These are phyloP conservation scores for Coleophoma eucalyptorum DNA, from an alignment of 2,329 filamentous ascomycete genomes.

Conservation along the genomic window DNA sequence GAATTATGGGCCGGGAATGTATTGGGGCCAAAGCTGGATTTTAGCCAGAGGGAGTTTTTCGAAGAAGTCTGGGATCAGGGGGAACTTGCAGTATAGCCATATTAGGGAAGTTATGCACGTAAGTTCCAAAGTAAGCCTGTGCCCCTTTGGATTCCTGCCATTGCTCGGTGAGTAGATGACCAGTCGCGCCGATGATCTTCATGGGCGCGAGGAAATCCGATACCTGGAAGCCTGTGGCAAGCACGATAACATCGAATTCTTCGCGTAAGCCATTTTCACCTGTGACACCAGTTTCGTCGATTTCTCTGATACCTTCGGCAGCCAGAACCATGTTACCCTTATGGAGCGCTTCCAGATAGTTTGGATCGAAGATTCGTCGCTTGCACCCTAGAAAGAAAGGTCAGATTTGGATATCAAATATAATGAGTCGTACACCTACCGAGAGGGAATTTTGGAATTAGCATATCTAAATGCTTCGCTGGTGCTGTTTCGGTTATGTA, in stretches of 20 bases:
- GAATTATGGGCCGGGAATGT: constrained; percentile 28
- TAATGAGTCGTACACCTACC: background rate
- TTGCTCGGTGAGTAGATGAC: constrained; percentile 23
- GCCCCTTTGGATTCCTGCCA: constrained; percentile 26
- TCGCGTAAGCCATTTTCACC: constrained; percentile 2
- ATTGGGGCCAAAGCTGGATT: constrained; percentile 19
- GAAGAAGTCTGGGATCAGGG: too few species aligned
- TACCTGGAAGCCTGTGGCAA: constrained; percentile 26
- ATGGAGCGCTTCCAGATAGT: constrained; percentile 20
- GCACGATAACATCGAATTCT: constrained; percentile 11
- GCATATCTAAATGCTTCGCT: constrained; percentile 5
- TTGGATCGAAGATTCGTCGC: constrained; percentile 24
- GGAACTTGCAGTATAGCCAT: constrained; percentile 14
- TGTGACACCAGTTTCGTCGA: constrained; percentile 6
- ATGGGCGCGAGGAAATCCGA: constrained; percentile 30
- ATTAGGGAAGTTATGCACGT: constrained; percentile 25
- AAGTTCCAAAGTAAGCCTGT: constrained; percentile 25
- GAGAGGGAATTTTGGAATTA: constrained; percentile 6
- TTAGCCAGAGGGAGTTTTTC: background rate
- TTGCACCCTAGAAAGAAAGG: constrained; percentile 20
- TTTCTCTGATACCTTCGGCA: constrained; percentile 6
- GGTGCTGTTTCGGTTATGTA: constrained; percentile 18
- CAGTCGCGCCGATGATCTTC: constrained; percentile 22
- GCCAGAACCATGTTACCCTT: constrained; percentile 3
- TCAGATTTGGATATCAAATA: background rate